Evolutionary conservation across 1,284 basidiomycete genomes (phyloP), one percentile per base, ranked within the genome.

Genomic region (Irpex sp.): DNA sequence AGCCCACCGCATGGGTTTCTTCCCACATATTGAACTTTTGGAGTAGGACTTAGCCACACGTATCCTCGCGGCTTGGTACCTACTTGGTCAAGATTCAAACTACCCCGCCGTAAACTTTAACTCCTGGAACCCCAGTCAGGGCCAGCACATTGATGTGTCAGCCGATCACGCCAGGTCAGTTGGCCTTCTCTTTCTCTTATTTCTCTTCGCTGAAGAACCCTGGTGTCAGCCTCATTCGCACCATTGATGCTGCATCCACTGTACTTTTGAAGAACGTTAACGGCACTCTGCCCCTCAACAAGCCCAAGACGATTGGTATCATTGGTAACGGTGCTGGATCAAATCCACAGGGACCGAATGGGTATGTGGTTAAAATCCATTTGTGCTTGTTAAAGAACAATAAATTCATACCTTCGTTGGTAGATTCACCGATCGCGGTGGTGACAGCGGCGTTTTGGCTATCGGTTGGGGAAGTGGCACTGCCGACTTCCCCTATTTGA

Each of bases 201-300:
- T 27, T 2, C 45, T n/a, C 4, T 67, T 7, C 44, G 38, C 27
- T 68, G 73, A 3, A 72, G 75, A 49, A 7, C 6, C 49, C 11
- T 13, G 64, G 38, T 44, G 68, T 9, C 67, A 92, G 89, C 62
- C 74, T 92, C 15, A 92, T 94, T 58, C 87, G 92, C 10, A 83
- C 89, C 66, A 90, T 95, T 56, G 93, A 89, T n/a, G 87, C 87
- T 1, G 90, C 92, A 0, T 91, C 91, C 0, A 92, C 90, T 1
- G 90, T 96, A 7, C 82, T 97, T 22, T 85, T 96, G 66, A 96
- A 96, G 84, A 96, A 96, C 79, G 78, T 77, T 1, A 84, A 86
- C 60, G 80, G 81, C 3, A 81, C 84, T 1, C 83, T 96, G 0
- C 94, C 94, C 2, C 81, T 95, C n/a, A 83, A 82, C 0, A 82